Evolutionary conservation across 78 protist genomes (phyloP).

Genomic region (Polysphondylium violaceum): DNA sequence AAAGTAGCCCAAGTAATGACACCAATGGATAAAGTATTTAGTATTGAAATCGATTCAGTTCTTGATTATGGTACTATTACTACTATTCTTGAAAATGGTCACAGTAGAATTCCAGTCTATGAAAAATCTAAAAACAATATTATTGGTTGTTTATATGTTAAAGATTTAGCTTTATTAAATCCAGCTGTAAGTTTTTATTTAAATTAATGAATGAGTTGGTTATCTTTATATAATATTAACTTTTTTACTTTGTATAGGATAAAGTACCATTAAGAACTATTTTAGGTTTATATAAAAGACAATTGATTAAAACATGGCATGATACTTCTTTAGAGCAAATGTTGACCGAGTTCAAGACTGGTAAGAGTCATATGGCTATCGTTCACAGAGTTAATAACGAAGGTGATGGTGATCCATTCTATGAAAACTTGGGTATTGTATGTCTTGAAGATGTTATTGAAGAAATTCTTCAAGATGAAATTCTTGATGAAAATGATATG

Average conservation of each 20-base stretch:
- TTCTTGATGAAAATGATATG: conserved; percentile 91
- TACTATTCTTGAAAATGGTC: conserved; percentile 85
- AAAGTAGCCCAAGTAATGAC: conserved; percentile 88
- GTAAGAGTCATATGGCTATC: conserved; percentile 87
- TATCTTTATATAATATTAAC: background rate
- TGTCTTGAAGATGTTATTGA: conserved; percentile 93
- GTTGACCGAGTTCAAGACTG: conserved; percentile 86
- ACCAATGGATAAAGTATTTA: conserved; percentile 83
- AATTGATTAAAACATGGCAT: conserved; percentile 74
- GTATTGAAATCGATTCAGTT: conserved; percentile 66
- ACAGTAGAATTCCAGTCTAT: conserved; percentile 95
- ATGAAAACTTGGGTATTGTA: conserved; percentile 90
- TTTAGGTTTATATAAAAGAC: conserved; percentile 76
- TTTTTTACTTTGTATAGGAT: conserved; percentile 21
- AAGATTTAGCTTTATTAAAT: conserved; percentile 91
- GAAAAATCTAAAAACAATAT: conserved; percentile 52
- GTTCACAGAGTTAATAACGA: conserved; percentile 73
- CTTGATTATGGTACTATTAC: conserved; percentile 77
- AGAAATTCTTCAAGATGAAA: conserved; percentile 92
- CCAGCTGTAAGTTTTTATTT: conserved; percentile 63
- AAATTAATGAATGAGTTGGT: too few relatives aligned
- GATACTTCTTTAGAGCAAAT: conserved; percentile 78
- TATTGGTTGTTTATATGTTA: conserved; percentile 88
- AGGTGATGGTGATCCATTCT: conserved; percentile 91
- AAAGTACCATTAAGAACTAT: conserved; percentile 72